phyloP scores from a whole-genome alignment of 1,284 basidiomycete species.

The Moniliophthora roreri region DNA sequence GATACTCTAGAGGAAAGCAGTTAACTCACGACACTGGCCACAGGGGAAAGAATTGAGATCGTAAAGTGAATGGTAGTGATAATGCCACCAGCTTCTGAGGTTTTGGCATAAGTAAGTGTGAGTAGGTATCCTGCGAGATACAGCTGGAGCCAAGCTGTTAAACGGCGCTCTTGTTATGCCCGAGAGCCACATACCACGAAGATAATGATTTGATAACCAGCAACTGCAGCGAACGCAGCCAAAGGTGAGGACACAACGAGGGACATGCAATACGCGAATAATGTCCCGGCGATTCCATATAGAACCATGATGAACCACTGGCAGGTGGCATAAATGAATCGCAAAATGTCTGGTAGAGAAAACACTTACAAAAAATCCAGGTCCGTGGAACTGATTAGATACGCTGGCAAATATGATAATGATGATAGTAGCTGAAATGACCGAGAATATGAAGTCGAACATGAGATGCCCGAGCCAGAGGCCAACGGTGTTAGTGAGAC shows the following conservation, averaged over 20 bases:
- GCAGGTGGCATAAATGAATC: constrained; percentile 3
- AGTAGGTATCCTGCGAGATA: constrained; percentile 69
- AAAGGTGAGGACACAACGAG: constrained; percentile 66
- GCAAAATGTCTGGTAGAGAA: not conserved
- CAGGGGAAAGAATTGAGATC: constrained; percentile 64
- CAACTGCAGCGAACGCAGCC: constrained; percentile 71
- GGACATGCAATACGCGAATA: constrained; percentile 71
- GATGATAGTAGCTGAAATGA: constrained; percentile 60
- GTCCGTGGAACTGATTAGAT: constrained; percentile 66
- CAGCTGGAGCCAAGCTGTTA: constrained; percentile 34
- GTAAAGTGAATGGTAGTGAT: constrained; percentile 72
- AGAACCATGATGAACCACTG: constrained; percentile 73
- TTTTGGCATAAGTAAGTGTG: constrained; percentile 69
- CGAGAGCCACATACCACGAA: constrained; percentile 51
- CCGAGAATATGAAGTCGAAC: constrained; percentile 66
- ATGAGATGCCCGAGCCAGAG: constrained; percentile 81
- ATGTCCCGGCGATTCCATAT: constrained; percentile 67
- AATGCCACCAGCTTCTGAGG: constrained; percentile 48
- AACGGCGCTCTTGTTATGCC: not conserved
- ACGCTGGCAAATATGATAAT: constrained; percentile 58
- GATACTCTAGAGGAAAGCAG: not conserved
- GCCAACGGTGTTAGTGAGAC: constrained; percentile 67
- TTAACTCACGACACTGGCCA: constrained; percentile 64
- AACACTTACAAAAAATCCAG: constrained; percentile 63
- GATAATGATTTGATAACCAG: constrained; percentile 75